Conservation (phyloP, 495 filamentous ascomycete genomes). For the Aspergillus coremiiformis region DNA sequence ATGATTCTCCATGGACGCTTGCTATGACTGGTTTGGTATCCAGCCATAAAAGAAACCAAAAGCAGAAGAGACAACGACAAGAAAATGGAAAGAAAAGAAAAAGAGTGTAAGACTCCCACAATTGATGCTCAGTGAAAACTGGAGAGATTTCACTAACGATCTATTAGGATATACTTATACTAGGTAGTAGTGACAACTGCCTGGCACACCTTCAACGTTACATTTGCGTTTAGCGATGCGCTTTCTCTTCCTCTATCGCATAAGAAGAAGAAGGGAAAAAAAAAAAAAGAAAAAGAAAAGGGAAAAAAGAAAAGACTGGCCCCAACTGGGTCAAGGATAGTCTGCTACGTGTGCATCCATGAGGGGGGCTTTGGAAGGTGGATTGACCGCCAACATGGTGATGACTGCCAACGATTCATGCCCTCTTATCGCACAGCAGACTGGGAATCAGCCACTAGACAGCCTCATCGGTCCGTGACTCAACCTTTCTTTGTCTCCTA, state of each 20-base stretch:
- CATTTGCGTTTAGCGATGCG: background rate
- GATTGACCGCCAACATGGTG: conserved; percentile 19
- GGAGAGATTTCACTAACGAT: background rate
- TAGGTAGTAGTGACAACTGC: background rate
- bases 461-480: background rate
- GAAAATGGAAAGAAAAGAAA: background rate
- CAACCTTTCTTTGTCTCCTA: background rate
- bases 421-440: conserved; percentile 7
- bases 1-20: conserved; percentile 25
- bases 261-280: background rate
- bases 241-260: background rate
- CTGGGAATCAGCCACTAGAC: background rate
- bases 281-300: conserved; percentile 2
- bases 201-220: background rate
- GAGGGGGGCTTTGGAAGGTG: conserved; percentile 17
- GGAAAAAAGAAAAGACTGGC: conserved; percentile 14
- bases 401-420: conserved; percentile 6
- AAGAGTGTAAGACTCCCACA: background rate
- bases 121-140: background rate
- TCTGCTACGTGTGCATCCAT: conserved; percentile 34
- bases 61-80: conserved; percentile 1
- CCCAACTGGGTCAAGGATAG: conserved; percentile 18
- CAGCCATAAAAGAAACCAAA: background rate
- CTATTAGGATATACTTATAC: background rate
- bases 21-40: background rate